Percentiles rank a stretch among this genome's conserved stretches.
Conservation (phyloP, 1,284 basidiomycete species). For the Ceratobasidium sp. region DNA sequence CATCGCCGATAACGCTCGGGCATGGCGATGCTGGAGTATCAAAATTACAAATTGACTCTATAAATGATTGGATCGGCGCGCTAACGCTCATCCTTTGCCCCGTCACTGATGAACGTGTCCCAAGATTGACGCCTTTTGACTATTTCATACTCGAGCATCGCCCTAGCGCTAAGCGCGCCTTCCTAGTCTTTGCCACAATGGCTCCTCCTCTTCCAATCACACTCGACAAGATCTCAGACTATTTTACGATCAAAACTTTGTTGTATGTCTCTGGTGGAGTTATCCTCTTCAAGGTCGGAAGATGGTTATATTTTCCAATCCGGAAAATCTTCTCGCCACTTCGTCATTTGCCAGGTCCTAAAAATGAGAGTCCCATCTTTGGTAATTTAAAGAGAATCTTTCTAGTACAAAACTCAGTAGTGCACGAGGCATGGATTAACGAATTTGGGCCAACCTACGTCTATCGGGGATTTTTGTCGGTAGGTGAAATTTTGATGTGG, state of each 20-base stretch:
- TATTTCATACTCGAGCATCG: neutral
- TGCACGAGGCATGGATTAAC: slow-evolving; percentile 65
- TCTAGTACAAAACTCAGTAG: slow-evolving; percentile 55
- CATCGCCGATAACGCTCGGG: no score
- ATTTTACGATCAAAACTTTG: slow-evolving; percentile 17
- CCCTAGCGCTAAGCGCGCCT: neutral
- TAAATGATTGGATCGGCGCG: no score
- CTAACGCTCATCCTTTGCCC: neutral
- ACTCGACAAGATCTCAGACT: slow-evolving; percentile 15
- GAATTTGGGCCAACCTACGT: slow-evolving; percentile 59
- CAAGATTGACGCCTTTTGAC: neutral
- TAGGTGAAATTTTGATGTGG: slow-evolving; percentile 16
- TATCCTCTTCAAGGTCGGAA: neutral
- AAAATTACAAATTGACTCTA: no score
- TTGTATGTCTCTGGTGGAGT: slow-evolving; percentile 43
- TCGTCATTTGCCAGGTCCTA: slow-evolving; percentile 63
- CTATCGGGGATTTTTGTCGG: slow-evolving; percentile 45
- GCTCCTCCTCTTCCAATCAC: neutral
- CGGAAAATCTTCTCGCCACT: slow-evolving; percentile 56
- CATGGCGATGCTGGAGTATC: no score
- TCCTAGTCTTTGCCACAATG: neutral
- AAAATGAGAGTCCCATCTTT: slow-evolving; percentile 61
- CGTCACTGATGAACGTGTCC: neutral
- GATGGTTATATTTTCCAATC: slow-evolving; percentile 15
- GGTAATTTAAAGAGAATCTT: slow-evolving; percentile 64